A percentile compares a stretch with the other conserved stretches of the same genome.
Evolutionary conservation across 495 filamentous ascomycete genomes (phyloP).

Genomic region (Astrocystis sublimbata): DNA sequence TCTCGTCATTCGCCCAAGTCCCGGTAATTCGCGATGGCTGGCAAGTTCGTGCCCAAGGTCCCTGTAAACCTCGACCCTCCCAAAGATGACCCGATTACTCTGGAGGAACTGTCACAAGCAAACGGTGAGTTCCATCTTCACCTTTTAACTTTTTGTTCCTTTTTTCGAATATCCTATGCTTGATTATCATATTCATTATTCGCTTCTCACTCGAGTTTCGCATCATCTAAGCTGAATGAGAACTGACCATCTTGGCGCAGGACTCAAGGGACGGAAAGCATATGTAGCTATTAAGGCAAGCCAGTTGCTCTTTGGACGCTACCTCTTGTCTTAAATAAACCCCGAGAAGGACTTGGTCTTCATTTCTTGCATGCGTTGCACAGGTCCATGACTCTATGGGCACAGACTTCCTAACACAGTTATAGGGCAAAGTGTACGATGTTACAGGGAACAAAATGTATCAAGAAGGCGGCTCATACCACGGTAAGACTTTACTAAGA

Average conservation of each 20-base stretch:
- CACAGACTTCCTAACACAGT: slow-evolving; percentile 14
- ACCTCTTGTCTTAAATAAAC: background rate
- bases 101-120: slow-evolving; percentile 73
- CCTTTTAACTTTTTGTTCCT: too few relatives aligned
- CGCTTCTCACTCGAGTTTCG: background rate
- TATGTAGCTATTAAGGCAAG: slow-evolving; percentile 89
- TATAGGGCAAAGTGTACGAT: slow-evolving; percentile 84
- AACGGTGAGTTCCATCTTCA: slow-evolving; percentile 61
- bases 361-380: too few relatives aligned
- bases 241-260: slow-evolving; percentile 49
- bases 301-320: background rate
- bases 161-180: background rate
- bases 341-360: too few relatives aligned
- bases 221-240: background rate
- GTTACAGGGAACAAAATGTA: slow-evolving; percentile 86
- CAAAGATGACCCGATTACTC: slow-evolving; percentile 79
- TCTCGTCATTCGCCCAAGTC: background rate
- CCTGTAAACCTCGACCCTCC: slow-evolving; percentile 81
- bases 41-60: slow-evolving; percentile 81
- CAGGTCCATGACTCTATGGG: too few relatives aligned
- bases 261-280: slow-evolving; percentile 65
- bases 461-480: slow-evolving; percentile 77
- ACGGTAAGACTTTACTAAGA: slow-evolving; percentile 61
- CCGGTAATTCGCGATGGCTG: slow-evolving; percentile 46
- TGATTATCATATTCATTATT: background rate